phyloP scores from a whole-genome alignment of 2,329 filamentous ascomycete genomes.

The Exserohilum turcica region DNA sequence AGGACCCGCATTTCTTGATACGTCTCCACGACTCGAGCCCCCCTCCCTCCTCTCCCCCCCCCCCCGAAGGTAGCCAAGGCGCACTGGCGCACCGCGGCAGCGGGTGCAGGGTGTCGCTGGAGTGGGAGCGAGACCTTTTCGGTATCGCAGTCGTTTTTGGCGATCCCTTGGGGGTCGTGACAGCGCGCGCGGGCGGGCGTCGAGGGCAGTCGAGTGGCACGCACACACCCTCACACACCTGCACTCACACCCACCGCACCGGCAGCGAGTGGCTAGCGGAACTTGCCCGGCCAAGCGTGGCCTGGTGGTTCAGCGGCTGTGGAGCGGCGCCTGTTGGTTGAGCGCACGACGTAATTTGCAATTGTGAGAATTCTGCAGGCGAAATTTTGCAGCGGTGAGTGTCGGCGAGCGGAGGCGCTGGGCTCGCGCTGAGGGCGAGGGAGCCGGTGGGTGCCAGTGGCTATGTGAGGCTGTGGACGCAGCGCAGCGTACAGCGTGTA shows the following conservation, averaged over 20 bases:
- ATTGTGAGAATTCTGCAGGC: constrained; percentile 25
- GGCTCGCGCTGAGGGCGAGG: not conserved
- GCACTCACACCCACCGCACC: no score
- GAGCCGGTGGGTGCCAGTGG: constrained; percentile 20
- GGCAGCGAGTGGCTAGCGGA: constrained; percentile 17
- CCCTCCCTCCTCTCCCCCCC: constrained; percentile 14
- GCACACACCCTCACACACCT: no score
- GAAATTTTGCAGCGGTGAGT: constrained; percentile 32
- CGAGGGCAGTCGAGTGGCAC: constrained; percentile 12
- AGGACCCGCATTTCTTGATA: constrained; percentile 29
- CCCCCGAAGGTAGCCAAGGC: constrained; percentile 23
- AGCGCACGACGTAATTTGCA: constrained; percentile 20
- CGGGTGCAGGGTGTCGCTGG: constrained; percentile 21
- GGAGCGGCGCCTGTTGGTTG: constrained; percentile 21
- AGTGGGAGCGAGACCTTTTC: constrained; percentile 7
- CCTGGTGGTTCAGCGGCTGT: constrained; percentile 14
- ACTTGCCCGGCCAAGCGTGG: constrained; percentile 15
- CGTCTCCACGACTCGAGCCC: constrained; percentile 22
- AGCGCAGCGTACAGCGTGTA: constrained; percentile 17
- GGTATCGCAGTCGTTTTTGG: constrained; percentile 11
- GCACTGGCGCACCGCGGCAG: constrained; percentile 26
- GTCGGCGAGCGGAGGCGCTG: constrained; percentile 23
- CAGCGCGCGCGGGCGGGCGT: constrained; percentile 8
- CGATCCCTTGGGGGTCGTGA: constrained; percentile 3
- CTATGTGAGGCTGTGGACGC: constrained; percentile 26